Conservation (phyloP, 164 flowering plant genomes). For the Vitis rupestris region DNA sequence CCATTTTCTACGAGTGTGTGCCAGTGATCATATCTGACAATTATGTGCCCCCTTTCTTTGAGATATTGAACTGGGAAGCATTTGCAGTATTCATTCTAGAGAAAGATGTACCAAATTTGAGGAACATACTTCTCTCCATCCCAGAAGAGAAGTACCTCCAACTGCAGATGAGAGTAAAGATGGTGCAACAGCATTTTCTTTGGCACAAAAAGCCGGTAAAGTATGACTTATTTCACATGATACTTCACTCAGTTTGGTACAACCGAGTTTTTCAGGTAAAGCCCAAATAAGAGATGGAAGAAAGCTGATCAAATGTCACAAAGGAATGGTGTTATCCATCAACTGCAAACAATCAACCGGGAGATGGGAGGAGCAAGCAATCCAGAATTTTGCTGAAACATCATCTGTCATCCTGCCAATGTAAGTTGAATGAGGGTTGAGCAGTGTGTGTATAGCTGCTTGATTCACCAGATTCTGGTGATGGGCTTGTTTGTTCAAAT, state of each 20-base stretch:
- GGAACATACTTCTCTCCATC: constrained; percentile 36
- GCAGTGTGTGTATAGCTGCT: too few relatives aligned
- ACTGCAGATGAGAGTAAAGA: constrained; percentile 35
- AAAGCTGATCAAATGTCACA: too few relatives aligned
- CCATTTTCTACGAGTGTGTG: constrained; percentile 43
- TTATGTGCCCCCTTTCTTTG: constrained; percentile 48
- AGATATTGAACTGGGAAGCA: constrained; percentile 41
- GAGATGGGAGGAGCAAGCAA: too few relatives aligned
- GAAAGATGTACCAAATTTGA: constrained; percentile 41
- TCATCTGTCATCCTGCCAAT: too few relatives aligned
- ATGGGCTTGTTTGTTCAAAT: too few relatives aligned
- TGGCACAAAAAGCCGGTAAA: constrained; percentile 40
- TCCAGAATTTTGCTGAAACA: too few relatives aligned
- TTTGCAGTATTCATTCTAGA: constrained; percentile 38
- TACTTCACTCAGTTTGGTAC: constrained; percentile 47
- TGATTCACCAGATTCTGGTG: too few relatives aligned
- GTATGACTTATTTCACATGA: constrained; percentile 44
- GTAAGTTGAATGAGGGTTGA: too few relatives aligned
- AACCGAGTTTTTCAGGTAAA: constrained; percentile 28
- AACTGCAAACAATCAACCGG: too few relatives aligned
- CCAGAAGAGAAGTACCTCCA: constrained; percentile 30
- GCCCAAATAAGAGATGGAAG: constrained; percentile 9
- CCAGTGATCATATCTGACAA: constrained; percentile 51
- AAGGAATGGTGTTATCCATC: too few relatives aligned
- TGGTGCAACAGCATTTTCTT: constrained; percentile 43